Conservation (phyloP, 148 eudicot species). For the Rhododendron kiyosumense region DNA sequence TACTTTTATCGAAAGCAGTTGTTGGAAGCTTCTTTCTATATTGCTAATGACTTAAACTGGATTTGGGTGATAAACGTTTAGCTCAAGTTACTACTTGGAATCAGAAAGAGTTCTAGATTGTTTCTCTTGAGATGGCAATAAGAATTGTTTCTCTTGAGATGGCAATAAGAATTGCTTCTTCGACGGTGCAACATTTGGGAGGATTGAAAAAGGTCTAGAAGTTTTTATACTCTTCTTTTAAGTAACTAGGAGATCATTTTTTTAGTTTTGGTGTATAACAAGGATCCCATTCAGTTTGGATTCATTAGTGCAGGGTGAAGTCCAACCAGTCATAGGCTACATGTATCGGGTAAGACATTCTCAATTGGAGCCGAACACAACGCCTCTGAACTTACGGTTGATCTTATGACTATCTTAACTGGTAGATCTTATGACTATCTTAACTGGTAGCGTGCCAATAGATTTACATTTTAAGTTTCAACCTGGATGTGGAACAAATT, state of each 20-base stretch:
- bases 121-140: not conserved
- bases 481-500: not conserved
- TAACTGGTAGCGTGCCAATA: not conserved
- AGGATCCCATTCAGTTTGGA: not conserved
- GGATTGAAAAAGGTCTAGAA: too few species aligned
- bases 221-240: too few species aligned
- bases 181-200: too few species aligned
- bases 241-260: too few species aligned
- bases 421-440: not conserved
- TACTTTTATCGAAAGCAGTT: not conserved
- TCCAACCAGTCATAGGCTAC: not conserved
- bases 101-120: not conserved
- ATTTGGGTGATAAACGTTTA: not conserved
- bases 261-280: too few species aligned
- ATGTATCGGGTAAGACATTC: not conserved
- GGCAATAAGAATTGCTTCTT: not conserved
- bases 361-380: not conserved
- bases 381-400: not conserved
- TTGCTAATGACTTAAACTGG: not conserved
- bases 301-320: not conserved
- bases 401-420: not conserved
- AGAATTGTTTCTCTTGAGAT: too few species aligned
- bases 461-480: not conserved
- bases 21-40: not conserved
- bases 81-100: not conserved